These are phyloP conservation scores for Sanguinoderma infundibulare DNA, from an alignment of 1,284 basidiomycete genomes.

Conservation along the genomic window DNA sequence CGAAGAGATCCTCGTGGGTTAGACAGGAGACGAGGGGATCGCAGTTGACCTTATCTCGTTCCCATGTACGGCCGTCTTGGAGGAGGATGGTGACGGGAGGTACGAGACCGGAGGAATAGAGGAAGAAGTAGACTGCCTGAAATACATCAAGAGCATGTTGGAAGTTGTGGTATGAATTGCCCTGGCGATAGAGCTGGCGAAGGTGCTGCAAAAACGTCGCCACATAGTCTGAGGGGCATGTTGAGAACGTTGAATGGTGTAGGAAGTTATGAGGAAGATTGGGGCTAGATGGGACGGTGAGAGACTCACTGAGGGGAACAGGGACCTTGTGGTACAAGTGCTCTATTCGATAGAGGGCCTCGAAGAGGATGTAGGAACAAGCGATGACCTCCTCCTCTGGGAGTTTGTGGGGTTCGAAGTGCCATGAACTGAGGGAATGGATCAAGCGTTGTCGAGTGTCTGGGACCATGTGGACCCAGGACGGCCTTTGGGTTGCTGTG, in stretches of 20 bases:
- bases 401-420: conserved; percentile 86
- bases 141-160: conserved; percentile 94
- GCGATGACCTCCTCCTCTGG: conserved; percentile 80
- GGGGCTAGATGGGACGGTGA: background rate
- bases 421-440: conserved; percentile 73
- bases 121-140: conserved; percentile 88
- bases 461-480: conserved; percentile 36
- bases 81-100: conserved; percentile 71
- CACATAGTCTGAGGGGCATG: conserved; percentile 59
- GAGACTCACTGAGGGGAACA: conserved; percentile 65
- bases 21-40: conserved; percentile 57
- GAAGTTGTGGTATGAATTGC: conserved; percentile 96
- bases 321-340: conserved; percentile 72
- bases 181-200: conserved; percentile 82
- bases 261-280: background rate
- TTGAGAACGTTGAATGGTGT: conserved; percentile 16
- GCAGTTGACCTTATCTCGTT: conserved; percentile 39
- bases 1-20: conserved; percentile 76
- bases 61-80: conserved; percentile 51
- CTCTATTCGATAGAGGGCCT: conserved; percentile 72
- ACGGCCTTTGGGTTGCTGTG: conserved; percentile 29
- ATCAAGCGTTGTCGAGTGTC: conserved; percentile 61
- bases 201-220: conserved; percentile 81
- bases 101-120: conserved; percentile 76
- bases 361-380: conserved; percentile 82